Evolutionary conservation across 352 stramenopile genomes (phyloP).

Genomic region (Phytopythium helicoides): DNA sequence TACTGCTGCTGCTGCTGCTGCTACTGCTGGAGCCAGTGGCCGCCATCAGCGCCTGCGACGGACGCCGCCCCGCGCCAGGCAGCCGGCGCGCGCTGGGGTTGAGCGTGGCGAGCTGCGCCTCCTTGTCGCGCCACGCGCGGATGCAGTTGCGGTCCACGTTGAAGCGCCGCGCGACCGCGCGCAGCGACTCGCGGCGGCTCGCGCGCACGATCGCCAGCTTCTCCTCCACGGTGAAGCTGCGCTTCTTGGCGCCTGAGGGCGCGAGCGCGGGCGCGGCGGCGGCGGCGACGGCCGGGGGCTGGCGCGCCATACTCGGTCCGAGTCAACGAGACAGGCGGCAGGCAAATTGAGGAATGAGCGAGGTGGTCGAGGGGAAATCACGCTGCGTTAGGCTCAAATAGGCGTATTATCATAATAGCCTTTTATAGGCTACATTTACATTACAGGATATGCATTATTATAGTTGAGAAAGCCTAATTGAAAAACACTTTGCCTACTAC

Average conservation of each 20-base stretch:
- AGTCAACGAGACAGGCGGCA: too few species aligned
- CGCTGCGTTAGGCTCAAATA: too few species aligned
- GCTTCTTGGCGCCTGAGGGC: constrained; percentile 48
- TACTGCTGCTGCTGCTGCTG: background rate
- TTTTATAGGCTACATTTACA: too few species aligned
- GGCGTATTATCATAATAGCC: too few species aligned
- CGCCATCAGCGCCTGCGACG: constrained; percentile 9
- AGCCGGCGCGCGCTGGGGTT: constrained; percentile 54
- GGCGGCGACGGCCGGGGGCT: background rate
- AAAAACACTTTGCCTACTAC: too few species aligned
- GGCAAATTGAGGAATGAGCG: too few species aligned
- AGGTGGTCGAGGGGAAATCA: too few species aligned
- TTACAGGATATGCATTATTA: too few species aligned
- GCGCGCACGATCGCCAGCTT: constrained; percentile 65
- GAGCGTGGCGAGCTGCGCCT: constrained; percentile 50
- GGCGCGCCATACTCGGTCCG: too few species aligned
- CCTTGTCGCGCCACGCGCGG: constrained; percentile 61
- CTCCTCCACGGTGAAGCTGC: constrained; percentile 74
- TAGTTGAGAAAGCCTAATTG: too few species aligned
- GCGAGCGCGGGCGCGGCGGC: background rate
- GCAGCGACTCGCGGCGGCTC: constrained; percentile 49
- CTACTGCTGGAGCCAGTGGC: background rate
- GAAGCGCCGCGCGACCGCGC: constrained; percentile 53
- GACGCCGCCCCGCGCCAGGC: constrained; percentile 46
- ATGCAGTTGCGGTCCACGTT: constrained; percentile 77